A percentile compares a stretch with the other conserved stretches of the same genome.
Evolutionary conservation across 306 rosid species (phyloP).

Genomic region (Boehmeria nivea): DNA sequence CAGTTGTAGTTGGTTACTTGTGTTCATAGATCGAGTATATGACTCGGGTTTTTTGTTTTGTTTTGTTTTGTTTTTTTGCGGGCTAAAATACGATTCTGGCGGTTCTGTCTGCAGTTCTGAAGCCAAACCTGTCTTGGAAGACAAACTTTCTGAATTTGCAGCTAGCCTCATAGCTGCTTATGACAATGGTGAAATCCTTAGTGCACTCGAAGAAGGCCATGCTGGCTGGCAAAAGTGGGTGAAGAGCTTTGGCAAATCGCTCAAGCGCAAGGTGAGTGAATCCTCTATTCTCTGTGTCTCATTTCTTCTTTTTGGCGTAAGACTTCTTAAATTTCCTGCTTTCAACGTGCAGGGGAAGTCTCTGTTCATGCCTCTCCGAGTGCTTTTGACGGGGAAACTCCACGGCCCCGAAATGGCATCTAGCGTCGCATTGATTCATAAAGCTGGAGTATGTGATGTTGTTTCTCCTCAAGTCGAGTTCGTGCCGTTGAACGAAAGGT

Average conservation of each 20-base stretch:
- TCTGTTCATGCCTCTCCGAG: slow-evolving; percentile 92
- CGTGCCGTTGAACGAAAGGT: slow-evolving; percentile 54
- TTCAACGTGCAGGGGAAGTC: slow-evolving; percentile 59
- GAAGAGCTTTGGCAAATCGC: slow-evolving; percentile 79
- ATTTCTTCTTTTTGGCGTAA: no score
- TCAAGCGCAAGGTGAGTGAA: slow-evolving; percentile 74
- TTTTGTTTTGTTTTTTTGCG: no score
- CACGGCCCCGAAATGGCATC: slow-evolving; percentile 90
- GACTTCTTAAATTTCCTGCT: no score
- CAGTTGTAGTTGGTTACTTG: no score
- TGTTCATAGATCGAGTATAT: no score
- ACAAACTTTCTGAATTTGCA: slow-evolving; percentile 69
- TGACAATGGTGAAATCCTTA: slow-evolving; percentile 60
- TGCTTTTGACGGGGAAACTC: slow-evolving; percentile 82
- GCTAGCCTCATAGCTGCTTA: slow-evolving; percentile 70
- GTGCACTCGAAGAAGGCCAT: slow-evolving; percentile 81
- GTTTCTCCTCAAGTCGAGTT: slow-evolving; percentile 57
- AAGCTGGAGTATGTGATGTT: slow-evolving; percentile 46
- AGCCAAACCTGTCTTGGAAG: slow-evolving; percentile 62
- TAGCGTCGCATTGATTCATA: slow-evolving; percentile 53
- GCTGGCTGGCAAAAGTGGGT: slow-evolving; percentile 97
- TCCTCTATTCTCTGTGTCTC: slow-evolving; percentile 7
- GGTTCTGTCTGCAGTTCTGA: slow-evolving; percentile 61
- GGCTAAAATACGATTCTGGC: slow-evolving; percentile 3
- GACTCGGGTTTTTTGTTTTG: no score